Conservation (phyloP, 2,329 filamentous ascomycete genomes). For the Hypoxylon sp. region DNA sequence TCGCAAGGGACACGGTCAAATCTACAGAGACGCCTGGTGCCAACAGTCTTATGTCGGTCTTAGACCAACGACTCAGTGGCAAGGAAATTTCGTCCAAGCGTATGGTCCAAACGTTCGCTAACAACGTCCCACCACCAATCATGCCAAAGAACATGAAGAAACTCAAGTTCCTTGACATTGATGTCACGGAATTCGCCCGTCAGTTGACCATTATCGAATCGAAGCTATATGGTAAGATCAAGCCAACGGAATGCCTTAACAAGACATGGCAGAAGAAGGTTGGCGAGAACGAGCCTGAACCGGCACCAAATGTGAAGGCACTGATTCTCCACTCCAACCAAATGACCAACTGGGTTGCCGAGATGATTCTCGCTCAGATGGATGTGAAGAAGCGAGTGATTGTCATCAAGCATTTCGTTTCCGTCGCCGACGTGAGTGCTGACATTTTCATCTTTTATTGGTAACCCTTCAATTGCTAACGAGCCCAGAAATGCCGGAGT, state of each 20-base stretch:
- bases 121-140: conserved; percentile 86
- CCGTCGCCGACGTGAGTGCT: conserved; percentile 87
- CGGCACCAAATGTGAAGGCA: conserved; percentile 93
- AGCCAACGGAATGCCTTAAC: conserved; percentile 94
- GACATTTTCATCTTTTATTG: background rate
- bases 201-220: conserved; percentile 98
- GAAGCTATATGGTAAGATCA: conserved; percentile 93
- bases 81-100: conserved; percentile 89
- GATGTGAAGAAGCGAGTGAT: conserved; percentile 97
- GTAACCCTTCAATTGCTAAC: conserved; percentile 41
- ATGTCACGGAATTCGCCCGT: conserved; percentile 94
- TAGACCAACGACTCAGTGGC: conserved; percentile 89
- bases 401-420: conserved; percentile 98
- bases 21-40: conserved; percentile 94
- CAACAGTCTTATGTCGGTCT: conserved; percentile 82
- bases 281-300: conserved; percentile 82
- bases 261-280: conserved; percentile 99
- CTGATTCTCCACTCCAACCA: conserved; percentile 98
- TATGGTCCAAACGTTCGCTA: conserved; percentile 87
- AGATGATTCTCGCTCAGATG: conserved; percentile 96
- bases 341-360: conserved; percentile 98
- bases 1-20: conserved; percentile 91
- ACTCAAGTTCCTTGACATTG: conserved; percentile 97
- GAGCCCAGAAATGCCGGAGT: conserved; percentile 83
- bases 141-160: conserved; percentile 99